Evolutionary conservation across 192 early-diverging fungal species (phyloP).

Genomic region (Geranomyces michiganensis): DNA sequence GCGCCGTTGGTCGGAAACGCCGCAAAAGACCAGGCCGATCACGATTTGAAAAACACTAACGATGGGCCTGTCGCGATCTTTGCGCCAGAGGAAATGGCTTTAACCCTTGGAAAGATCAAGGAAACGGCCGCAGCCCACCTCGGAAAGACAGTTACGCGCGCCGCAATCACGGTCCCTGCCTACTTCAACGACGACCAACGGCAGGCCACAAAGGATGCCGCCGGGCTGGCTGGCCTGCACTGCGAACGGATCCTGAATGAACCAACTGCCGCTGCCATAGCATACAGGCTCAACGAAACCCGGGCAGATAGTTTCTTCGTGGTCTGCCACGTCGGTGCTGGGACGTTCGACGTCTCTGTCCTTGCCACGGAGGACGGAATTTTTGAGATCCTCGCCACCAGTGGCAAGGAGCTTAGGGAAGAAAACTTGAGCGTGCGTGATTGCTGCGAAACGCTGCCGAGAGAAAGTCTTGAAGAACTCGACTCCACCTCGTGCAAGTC

Average conservation of each 20-base stretch:
- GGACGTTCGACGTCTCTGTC: constrained; percentile 95
- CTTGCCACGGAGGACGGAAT: constrained; percentile 93
- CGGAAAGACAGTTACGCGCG: constrained; percentile 76
- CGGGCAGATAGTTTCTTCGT: constrained; percentile 76
- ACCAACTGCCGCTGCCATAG: constrained; percentile 96
- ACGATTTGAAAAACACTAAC: constrained; percentile 92
- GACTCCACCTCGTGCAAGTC: constrained; percentile 85
- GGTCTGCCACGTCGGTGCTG: constrained; percentile 90
- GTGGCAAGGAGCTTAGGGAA: constrained; percentile 96
- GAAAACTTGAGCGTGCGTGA: constrained; percentile 93
- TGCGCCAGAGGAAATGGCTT: constrained; percentile 87
- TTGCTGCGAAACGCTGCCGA: constrained; percentile 89
- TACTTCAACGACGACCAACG: constrained; percentile 95
- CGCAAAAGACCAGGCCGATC: constrained; percentile 97
- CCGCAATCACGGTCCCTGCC: constrained; percentile 90
- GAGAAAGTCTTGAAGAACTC: constrained; percentile 92
- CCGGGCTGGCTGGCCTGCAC: constrained; percentile 87
- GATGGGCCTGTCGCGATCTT: constrained; percentile 95
- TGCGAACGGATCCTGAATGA: constrained; percentile 96
- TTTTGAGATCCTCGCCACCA: constrained; percentile 92
- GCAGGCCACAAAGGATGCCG: constrained; percentile 96
- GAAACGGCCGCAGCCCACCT: constrained; percentile 88
- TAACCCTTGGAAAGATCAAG: constrained; percentile 93
- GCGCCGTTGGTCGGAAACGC: constrained; percentile 94
- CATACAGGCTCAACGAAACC: constrained; percentile 93